Evolutionary conservation across 441 rosid species (phyloP), one percentile per base, ranked within the genome.

Genomic region (Gossypium schwendimanii): DNA sequence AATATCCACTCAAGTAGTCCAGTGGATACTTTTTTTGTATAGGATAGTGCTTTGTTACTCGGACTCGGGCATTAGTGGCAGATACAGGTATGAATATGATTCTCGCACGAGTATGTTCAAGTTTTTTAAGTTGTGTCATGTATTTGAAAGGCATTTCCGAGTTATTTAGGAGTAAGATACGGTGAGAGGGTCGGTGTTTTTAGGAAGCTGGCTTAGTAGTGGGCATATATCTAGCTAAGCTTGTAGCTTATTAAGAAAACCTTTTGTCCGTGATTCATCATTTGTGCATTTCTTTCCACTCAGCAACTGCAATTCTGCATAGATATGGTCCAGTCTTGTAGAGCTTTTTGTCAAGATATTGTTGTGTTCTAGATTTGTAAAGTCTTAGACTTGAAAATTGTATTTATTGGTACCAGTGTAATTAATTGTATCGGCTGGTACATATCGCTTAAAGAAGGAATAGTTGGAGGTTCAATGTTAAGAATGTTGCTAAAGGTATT

Each of bases 241-340:
- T 61, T 63, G 75, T 77, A 79, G 79, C 79, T 76, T 18, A n/a
- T 69, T 72, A 70, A 62, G 58, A 63, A 74, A 73, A 6, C 41
- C 63, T 44, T 69, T 18, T 67, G 12, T 71, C 65, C 57, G 66
- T 60, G 60, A 75, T 67, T 76, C 20, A 66, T 58, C 76, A 41
- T 59, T 45, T 80, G 76, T 75, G 71, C 72, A 75, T 75, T 71
- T 62, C 18, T 53, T 78, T 31, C 73, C 79, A 53, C 75, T 61
- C 74, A 54, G 52, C 66, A 33, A 75, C 74, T 70, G 75, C 71
- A 77, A 69, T 61, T 72, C 41, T 70, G 53, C 71, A 44, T 52
- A 66, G 62, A 21, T 60, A 31, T 67, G 70, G 54, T 49, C 80
- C 77, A 75, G 83, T 81, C 86, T 73, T 78, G 82, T 79, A 82